phyloP scores from a whole-genome alignment of 768 basidiomycete genomes.

The Naganishia friedmannii region DNA sequence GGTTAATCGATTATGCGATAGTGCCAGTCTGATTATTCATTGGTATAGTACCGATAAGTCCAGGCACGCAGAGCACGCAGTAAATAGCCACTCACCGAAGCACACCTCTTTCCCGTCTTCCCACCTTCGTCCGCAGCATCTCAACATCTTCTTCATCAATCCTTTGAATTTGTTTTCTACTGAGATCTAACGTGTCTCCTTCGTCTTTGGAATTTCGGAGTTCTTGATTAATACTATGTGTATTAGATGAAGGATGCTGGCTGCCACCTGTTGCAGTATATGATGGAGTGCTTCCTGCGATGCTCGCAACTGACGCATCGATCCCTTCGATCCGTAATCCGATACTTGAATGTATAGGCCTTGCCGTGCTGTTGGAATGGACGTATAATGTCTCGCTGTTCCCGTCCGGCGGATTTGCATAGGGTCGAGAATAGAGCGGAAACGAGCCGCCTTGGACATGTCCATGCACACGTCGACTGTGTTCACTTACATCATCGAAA shows the following conservation, averaged over 20 bases:
- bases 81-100: conserved; percentile 36
- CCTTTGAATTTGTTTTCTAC: conserved; percentile 72
- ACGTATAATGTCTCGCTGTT: not conserved
- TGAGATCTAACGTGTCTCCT: conserved; percentile 79
- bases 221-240: conserved; percentile 28
- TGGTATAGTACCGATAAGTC: not conserved
- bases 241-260: conserved; percentile 2
- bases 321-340: not conserved
- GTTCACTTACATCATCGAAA: not conserved
- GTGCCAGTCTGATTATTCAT: conserved; percentile 64
- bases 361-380: not conserved
- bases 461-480: not conserved
- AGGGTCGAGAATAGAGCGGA: conserved; percentile 6
- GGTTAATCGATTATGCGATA: conserved; percentile 78
- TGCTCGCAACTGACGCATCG: not conserved
- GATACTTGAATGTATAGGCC: too few species aligned
- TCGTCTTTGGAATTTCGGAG: conserved; percentile 61
- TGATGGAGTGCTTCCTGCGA: not conserved
- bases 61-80: too few species aligned
- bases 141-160: conserved; percentile 72
- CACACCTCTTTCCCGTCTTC: conserved; percentile 54
- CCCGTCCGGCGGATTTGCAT: conserved; percentile 1
- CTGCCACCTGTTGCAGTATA: not conserved
- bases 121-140: conserved; percentile 67
- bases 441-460: conserved; percentile 14